These are phyloP conservation scores for Populus alba DNA, from an alignment of 345 rosid genomes.

Conservation along the genomic window DNA sequence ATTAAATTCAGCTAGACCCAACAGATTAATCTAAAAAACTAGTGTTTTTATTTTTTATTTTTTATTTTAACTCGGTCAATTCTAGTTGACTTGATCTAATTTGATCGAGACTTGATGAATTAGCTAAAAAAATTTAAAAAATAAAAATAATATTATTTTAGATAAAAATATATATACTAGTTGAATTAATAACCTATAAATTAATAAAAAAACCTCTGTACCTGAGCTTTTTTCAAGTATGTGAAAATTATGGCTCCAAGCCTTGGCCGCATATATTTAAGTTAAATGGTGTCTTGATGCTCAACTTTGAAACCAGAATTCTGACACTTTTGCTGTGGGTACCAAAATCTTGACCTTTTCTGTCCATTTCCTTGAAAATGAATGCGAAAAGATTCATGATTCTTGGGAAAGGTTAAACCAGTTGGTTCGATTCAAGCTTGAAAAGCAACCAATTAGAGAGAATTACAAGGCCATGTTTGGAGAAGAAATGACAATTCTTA, in stretches of 20 bases:
- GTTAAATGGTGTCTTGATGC: background rate
- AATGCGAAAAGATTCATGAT: conserved; percentile 54
- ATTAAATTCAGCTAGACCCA: too few relatives aligned
- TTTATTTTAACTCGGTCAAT: too few relatives aligned
- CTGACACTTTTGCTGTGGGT: conserved; percentile 20
- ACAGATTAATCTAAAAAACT: too few relatives aligned
- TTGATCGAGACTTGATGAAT: too few relatives aligned
- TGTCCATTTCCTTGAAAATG: conserved; percentile 33
- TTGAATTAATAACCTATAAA: too few relatives aligned
- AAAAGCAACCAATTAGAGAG: conserved; percentile 35
- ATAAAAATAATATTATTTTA: too few relatives aligned
- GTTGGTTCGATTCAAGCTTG: conserved; percentile 28
- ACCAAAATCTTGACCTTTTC: conserved; percentile 30
- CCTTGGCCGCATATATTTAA: conserved; percentile 9
- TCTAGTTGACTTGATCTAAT: too few relatives aligned
- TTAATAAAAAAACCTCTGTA: too few relatives aligned
- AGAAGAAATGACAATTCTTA: conserved; percentile 32
- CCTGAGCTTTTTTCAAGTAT: too few relatives aligned
- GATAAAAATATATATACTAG: too few relatives aligned
- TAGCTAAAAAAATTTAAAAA: too few relatives aligned
- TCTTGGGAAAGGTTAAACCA: conserved; percentile 29
- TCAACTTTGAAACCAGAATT: background rate
- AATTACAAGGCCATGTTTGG: conserved; percentile 43
- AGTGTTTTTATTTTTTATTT: too few relatives aligned
- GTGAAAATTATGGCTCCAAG: conserved; percentile 10